Conservation (phyloP, 2,329 filamentous ascomycete species). For the Elsinoe batatas region DNA sequence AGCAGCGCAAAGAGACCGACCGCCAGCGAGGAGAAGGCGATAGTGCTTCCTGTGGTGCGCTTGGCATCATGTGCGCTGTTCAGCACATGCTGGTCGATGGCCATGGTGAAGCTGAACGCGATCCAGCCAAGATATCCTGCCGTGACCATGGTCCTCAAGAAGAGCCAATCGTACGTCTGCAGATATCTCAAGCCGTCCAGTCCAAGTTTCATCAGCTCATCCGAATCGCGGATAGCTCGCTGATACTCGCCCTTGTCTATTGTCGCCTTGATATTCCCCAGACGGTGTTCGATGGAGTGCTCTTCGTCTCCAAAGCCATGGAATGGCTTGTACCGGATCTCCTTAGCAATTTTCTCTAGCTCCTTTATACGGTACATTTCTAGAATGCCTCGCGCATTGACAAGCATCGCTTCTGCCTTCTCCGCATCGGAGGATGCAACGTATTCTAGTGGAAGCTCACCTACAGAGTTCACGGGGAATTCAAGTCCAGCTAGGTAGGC, state of each 20-base stretch:
- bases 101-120: conserved; percentile 77
- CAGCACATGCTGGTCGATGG: conserved; percentile 79
- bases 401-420: conserved; percentile 74
- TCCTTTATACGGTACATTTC: conserved; percentile 98
- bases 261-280: conserved; percentile 56
- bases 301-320: conserved; percentile 54
- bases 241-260: conserved; percentile 60
- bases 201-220: conserved; percentile 63
- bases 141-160: conserved; percentile 80
- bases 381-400: conserved; percentile 76
- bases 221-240: conserved; percentile 69
- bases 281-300: conserved; percentile 54
- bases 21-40: conserved; percentile 67
- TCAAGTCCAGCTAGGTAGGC: conserved; percentile 78
- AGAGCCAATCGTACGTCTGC: conserved; percentile 98
- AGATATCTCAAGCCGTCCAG: conserved; percentile 83
- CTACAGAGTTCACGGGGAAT: conserved; percentile 93
- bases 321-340: conserved; percentile 71
- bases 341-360: conserved; percentile 62
- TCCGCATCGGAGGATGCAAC: conserved; percentile 60
- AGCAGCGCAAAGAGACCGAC: conserved; percentile 69
- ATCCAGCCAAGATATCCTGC: conserved; percentile 93
- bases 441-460: conserved; percentile 78
- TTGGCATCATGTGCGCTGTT: conserved; percentile 56
- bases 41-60: conserved; percentile 48